A percentile compares a stretch with the other conserved stretches of the same genome.
phyloP scores from a whole-genome alignment of 768 basidiomycete genomes.

The Russula sp. region DNA sequence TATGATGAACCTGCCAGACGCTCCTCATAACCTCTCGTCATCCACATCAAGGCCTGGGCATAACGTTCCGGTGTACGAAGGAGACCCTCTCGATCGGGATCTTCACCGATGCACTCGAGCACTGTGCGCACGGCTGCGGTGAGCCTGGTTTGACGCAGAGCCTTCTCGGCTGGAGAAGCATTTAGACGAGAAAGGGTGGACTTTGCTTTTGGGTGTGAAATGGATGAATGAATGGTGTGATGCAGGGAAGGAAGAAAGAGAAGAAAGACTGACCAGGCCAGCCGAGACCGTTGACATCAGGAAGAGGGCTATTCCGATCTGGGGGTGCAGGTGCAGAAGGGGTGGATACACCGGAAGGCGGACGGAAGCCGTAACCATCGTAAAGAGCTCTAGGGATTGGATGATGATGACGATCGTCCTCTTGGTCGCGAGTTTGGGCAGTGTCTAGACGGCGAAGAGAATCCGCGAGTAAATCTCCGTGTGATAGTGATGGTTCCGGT shows the following conservation, averaged over 20 bases:
- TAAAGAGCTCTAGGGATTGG: constrained; percentile 28
- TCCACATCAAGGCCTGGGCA: constrained; percentile 96
- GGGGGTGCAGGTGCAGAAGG: constrained; percentile 38
- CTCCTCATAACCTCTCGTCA: constrained; percentile 98
- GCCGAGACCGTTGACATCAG: constrained; percentile 70
- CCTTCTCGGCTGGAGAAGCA: constrained; percentile 67
- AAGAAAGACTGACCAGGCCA: constrained; percentile 69
- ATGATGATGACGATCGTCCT: constrained; percentile 1
- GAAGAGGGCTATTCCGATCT: constrained; percentile 33
- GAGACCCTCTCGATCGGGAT: constrained; percentile 92
- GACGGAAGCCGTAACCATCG: constrained; percentile 81
- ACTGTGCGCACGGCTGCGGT: constrained; percentile 82
- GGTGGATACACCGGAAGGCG: constrained; percentile 59
- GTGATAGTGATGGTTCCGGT: background rate
- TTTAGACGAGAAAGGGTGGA: constrained; percentile 81
- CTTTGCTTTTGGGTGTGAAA: constrained; percentile 54
- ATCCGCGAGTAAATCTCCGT: constrained; percentile 19
- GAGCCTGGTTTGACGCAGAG: constrained; percentile 69
- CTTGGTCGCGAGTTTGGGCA: background rate
- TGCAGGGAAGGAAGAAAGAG: constrained; percentile 10
- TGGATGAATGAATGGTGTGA: constrained; percentile 2
- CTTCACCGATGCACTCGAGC: constrained; percentile 96
- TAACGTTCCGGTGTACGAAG: constrained; percentile 90
- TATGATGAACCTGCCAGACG: constrained; percentile 63
- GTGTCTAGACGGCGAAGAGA: constrained; percentile 12